Evolutionary conservation across 176 grass and related monocot genomes (phyloP).

Genomic region (Otatea glauca): DNA sequence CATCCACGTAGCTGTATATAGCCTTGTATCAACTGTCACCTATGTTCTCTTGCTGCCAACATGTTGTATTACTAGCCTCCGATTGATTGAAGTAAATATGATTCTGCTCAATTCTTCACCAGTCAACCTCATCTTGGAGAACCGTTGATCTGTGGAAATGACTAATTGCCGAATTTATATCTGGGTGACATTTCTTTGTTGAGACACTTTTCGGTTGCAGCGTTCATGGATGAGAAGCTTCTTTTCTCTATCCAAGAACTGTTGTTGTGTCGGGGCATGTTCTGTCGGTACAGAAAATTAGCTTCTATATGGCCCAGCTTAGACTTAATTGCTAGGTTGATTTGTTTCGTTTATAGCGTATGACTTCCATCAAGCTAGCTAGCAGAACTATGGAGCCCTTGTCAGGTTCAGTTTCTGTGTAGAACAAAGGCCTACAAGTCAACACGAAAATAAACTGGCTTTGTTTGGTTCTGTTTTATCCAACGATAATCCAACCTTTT

Average conservation of each 20-base stretch:
- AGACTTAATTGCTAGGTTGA: background rate
- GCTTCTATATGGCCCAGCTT: background rate
- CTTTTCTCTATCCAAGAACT: background rate
- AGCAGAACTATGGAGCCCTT: background rate
- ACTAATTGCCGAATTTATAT: background rate
- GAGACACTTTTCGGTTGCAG: background rate
- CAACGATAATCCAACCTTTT: background rate
- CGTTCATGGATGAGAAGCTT: background rate
- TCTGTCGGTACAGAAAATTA: conserved; percentile 21
- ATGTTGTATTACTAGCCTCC: background rate
- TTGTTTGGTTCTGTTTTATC: background rate
- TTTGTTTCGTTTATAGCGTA: conserved; percentile 5
- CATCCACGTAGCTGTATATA: conserved; percentile 19
- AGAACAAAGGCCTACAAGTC: background rate
- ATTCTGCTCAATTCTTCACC: background rate
- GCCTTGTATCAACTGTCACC: background rate
- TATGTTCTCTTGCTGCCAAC: background rate
- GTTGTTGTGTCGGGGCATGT: conserved; percentile 14
- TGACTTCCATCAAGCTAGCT: conserved; percentile 11
- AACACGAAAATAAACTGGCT: background rate
- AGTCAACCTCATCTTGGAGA: background rate
- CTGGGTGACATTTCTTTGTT: background rate
- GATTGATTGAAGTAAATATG: conserved; percentile 20
- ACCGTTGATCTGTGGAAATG: background rate
- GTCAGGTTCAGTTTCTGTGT: background rate